Evolutionary conservation across 1,284 basidiomycete species (phyloP), one percentile per base, ranked within the genome.

Genomic region (Filobasidium uniguttulatum): DNA sequence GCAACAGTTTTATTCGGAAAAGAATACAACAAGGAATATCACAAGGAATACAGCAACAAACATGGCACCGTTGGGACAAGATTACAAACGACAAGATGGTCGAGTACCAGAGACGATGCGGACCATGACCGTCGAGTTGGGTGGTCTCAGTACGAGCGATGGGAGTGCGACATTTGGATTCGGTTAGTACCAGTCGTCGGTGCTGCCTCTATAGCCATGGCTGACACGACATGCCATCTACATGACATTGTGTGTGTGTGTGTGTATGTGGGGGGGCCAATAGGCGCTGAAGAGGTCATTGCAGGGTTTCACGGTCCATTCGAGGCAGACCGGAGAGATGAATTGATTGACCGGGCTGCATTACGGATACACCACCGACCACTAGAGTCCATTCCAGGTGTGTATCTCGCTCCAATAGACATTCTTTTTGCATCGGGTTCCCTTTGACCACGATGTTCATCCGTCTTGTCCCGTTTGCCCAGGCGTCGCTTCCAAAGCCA

Each of bases 301-400:
- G 72, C 72, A 0, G 68, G 70, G 0, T 64, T 74, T 28, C 64
- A 68, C 9, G 75, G 75, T 3, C 75, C 75, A 1, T 65, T 67
- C 12, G 75, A 76, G 56, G 74, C 75, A 1, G 62, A 73, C 37
- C 59, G 76, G 14, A 65, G 72, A 28, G 72, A 77, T 53, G 75
- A 77, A 56, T 62, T 70, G 30, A 71, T 74, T 2, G 71, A 73
- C 48, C 57, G 64, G 49, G 71, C 75, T 1, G 72, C 73, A 0
- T 62, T 77, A n/a, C 71, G 76, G 50, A 60, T 77, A 41, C 61
- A 67, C 28, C 68, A 74, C 52, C 64, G 71, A 19, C 75, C 75
- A 1, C 58, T 75, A 9, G 65, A 71, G 48, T 71, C 71, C 2
- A 60, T 71, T 1, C 64, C 69, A 8, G 72, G 70, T 66, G n/a